A percentile compares a stretch with the other conserved stretches of the same genome.
phyloP scores from a whole-genome alignment of 2,329 filamentous ascomycete species.

The Rhinocladiella mackenziei region DNA sequence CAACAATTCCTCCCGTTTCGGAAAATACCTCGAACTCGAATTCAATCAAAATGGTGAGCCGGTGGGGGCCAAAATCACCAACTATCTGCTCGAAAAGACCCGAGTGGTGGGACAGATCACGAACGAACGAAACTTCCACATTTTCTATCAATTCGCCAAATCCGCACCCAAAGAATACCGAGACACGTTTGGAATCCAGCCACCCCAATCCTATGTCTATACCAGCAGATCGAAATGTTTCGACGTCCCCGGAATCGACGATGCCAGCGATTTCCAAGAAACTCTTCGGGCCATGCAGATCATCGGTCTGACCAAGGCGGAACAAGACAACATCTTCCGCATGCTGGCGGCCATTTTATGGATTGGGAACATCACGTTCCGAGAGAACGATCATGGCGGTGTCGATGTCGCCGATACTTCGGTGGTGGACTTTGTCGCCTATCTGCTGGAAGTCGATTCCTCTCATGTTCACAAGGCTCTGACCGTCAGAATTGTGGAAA shows the following conservation, averaged over 20 bases:
- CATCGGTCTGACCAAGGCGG: slow-evolving; percentile 79
- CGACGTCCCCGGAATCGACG: slow-evolving; percentile 91
- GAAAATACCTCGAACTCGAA: slow-evolving; percentile 95
- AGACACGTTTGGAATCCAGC: slow-evolving; percentile 83
- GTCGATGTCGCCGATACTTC: slow-evolving; percentile 82
- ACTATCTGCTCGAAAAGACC: slow-evolving; percentile 93
- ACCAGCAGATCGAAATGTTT: slow-evolving; percentile 92
- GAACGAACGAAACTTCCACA: slow-evolving; percentile 98
- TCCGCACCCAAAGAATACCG: slow-evolving; percentile 82
- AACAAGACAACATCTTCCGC: slow-evolving; percentile 95
- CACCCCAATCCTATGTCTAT: slow-evolving; percentile 88
- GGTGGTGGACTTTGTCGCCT: slow-evolving; percentile 90
- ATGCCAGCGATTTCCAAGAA: slow-evolving; percentile 80
- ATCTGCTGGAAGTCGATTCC: slow-evolving; percentile 82
- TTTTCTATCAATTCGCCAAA: slow-evolving; percentile 99
- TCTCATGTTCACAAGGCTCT: slow-evolving; percentile 78
- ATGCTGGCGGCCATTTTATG: slow-evolving; percentile 89
- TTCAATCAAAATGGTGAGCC: slow-evolving; percentile 91
- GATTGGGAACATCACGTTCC: slow-evolving; percentile 90
- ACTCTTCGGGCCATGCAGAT: slow-evolving; percentile 92
- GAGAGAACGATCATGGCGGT: slow-evolving; percentile 83
- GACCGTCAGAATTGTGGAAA: slow-evolving; percentile 80
- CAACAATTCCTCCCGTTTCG: slow-evolving; percentile 98
- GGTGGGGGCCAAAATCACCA: slow-evolving; percentile 94
- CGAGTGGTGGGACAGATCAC: slow-evolving; percentile 90